Percentiles rank a stretch among this genome's conserved stretches.
These are phyloP conservation scores for Trichocomaceae sp. DNA, from an alignment of 2,329 filamentous ascomycete species.

Conservation along the genomic window DNA sequence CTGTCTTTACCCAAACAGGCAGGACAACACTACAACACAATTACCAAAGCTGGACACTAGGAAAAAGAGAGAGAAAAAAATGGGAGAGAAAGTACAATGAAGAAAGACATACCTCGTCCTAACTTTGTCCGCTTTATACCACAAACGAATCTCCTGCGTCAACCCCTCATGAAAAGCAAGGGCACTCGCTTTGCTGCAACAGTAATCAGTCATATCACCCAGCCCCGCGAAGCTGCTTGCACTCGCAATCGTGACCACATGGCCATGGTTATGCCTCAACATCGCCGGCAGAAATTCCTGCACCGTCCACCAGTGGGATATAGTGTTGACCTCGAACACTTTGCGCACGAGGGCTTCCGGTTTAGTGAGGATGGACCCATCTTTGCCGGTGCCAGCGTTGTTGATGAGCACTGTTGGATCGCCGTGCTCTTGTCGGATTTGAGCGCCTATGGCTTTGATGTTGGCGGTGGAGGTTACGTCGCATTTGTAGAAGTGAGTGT, in stretches of 20 bases:
- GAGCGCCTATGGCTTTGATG: constrained; percentile 28
- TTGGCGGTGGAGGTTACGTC: constrained; percentile 32
- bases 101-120: constrained; percentile 29
- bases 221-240: constrained; percentile 45
- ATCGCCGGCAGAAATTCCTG: constrained; percentile 49
- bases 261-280: constrained; percentile 47
- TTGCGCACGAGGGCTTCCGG: constrained; percentile 39
- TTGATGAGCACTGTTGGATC: constrained; percentile 45
- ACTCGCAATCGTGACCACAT: constrained; percentile 52
- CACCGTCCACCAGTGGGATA: constrained; percentile 47
- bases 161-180: constrained; percentile 49
- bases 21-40: constrained; percentile 21
- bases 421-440: constrained; percentile 36
- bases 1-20: constrained; percentile 44
- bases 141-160: constrained; percentile 31
- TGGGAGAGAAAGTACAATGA: background rate
- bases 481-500: constrained; percentile 31
- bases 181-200: constrained; percentile 46
- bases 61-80: background rate
- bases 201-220: constrained; percentile 48
- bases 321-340: constrained; percentile 48
- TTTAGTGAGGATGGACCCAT: constrained; percentile 43
- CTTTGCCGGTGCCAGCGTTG: constrained; percentile 46
- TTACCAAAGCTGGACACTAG: constrained; percentile 6
- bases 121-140: constrained; percentile 33